Conservation (phyloP, 148 eudicot genomes). For the Fagopyrum esculentum region DNA sequence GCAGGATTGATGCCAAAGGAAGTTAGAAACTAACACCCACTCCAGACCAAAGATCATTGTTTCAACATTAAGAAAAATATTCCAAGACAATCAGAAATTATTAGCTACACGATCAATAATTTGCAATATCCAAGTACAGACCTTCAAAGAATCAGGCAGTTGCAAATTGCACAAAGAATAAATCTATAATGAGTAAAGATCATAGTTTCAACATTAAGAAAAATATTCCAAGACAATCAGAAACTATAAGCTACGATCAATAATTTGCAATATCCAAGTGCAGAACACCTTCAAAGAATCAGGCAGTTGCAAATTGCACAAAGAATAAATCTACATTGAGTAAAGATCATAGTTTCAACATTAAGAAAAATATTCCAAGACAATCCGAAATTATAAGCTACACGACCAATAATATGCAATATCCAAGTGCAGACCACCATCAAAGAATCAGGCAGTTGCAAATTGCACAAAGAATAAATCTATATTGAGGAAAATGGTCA, state of each 20-base stretch:
- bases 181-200: too few species aligned
- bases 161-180: too few species aligned
- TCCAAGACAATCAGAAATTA: background rate
- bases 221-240: background rate
- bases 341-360: background rate
- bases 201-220: background rate
- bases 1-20: background rate
- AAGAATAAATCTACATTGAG: too few species aligned
- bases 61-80: background rate
- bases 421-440: background rate
- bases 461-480: background rate
- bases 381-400: background rate
- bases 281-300: background rate
- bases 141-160: background rate
- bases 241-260: background rate
- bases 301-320: background rate
- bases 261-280: background rate
- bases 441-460: background rate
- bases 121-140: background rate
- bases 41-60: background rate
- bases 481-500: background rate
- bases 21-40: constrained; percentile 2
- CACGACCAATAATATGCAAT: background rate
- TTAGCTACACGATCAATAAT: background rate
- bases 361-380: background rate